A percentile compares a stretch with the other conserved stretches of the same genome.
These are phyloP conservation scores for Myxozyma udenii DNA, from an alignment of 805 yeast genomes.

Conservation along the genomic window DNA sequence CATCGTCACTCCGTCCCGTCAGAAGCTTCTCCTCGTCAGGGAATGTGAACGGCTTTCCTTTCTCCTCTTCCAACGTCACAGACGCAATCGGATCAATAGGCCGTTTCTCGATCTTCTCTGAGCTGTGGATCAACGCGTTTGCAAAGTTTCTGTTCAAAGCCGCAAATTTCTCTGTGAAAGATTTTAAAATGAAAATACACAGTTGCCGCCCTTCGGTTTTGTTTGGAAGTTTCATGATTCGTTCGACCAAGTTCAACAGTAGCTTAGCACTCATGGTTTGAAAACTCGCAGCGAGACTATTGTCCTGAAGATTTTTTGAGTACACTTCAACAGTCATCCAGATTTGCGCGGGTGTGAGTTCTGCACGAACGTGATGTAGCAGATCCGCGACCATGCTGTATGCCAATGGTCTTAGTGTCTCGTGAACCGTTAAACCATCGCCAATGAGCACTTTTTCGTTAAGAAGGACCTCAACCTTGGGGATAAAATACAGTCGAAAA, in stretches of 20 bases:
- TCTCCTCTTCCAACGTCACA: slow-evolving; percentile 24
- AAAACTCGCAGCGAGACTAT: slow-evolving; percentile 76
- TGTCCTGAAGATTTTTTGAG: slow-evolving; percentile 76
- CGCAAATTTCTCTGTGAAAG: slow-evolving; percentile 78
- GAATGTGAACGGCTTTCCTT: slow-evolving; percentile 30
- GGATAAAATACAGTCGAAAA: slow-evolving; percentile 73
- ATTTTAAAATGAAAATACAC: slow-evolving; percentile 78
- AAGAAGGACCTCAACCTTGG: slow-evolving; percentile 79
- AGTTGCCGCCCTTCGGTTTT: slow-evolving; percentile 80
- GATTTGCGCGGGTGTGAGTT: slow-evolving; percentile 75
- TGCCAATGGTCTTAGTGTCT: slow-evolving; percentile 81
- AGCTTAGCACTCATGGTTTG: slow-evolving; percentile 96
- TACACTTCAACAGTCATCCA: slow-evolving; percentile 84
- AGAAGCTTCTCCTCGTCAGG: slow-evolving; percentile 11
- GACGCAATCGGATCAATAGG: slow-evolving; percentile 25
- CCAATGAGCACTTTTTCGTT: slow-evolving; percentile 88
- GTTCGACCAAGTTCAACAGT: slow-evolving; percentile 79
- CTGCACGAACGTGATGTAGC: slow-evolving; percentile 84
- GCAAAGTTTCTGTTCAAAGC: slow-evolving; percentile 69
- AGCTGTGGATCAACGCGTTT: slow-evolving; percentile 21
- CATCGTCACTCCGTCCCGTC: slow-evolving; percentile 4
- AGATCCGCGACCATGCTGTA: slow-evolving; percentile 95
- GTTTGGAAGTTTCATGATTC: slow-evolving; percentile 76
- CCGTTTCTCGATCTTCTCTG: slow-evolving; percentile 25
- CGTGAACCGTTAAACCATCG: slow-evolving; percentile 86